Evolutionary conservation across 2,329 filamentous ascomycete species (phyloP), one percentile per base, ranked within the genome.

Genomic region (Ophiostoma ulmi): DNA sequence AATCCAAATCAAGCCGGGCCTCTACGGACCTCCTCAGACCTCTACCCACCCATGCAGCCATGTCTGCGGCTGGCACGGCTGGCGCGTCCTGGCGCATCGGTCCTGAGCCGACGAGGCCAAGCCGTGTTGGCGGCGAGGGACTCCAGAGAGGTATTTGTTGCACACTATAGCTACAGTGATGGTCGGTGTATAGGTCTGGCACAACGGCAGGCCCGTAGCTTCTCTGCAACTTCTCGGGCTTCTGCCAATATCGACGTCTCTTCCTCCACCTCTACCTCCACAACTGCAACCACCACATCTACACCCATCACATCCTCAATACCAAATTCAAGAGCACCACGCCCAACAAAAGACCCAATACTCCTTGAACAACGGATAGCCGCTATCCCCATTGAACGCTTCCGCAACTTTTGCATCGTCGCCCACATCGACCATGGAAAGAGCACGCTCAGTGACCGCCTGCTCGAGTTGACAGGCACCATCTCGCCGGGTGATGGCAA

Each of bases 341-440:
- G 39, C 5, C 65, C 65, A 20, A 67, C 65, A 41, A 67, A 67
- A 48, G 65, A 67, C 38, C 65, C 65, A 20, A 22, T 67, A 35
- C 65, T 67, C 26, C 80, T 88, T 70, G 85, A 88, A 75, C 79
- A 80, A 63, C 85, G 88, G 74, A 93, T 94, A 72, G 83, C 88
- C 20, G 88, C 87, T 6, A 94, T 94, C 70, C 91, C 91, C 2
- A 90, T 94, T 76, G 88, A 91, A 71, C 87, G 91, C 26, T 94
- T 88, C 75, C 90, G 95, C 73, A 99, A 99, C 80, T 99, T 99
- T 80, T 99, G 95, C 81, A 98, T 99, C 77, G 94, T 99, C 69
- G 95, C 95, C 11, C 95, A 99, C 79, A 96, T 99, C 78, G 95
- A 99, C 79, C 95, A 99, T 88, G 95, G 95, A 77, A 99, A 99